Base-by-base conservation (phyloP, 306 rosid species). In the Carpinus viminea region DNA sequence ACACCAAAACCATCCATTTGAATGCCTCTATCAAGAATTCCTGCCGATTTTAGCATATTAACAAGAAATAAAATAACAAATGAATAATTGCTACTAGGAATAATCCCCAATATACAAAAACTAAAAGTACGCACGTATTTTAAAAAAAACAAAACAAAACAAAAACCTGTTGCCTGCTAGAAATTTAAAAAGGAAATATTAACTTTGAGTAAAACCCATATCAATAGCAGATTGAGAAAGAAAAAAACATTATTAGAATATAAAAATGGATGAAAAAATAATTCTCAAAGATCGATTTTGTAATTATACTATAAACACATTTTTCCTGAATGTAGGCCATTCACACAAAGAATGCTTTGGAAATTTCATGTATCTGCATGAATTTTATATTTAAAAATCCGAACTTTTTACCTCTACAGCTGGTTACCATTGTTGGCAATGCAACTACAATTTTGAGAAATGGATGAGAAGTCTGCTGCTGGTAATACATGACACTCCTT, bases 1-100 rank as follows among this genome's bases (percentile, higher is more conserved):
- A 83, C 84, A 62, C 98, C 98, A 79, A 92, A 74, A 53, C 98
- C 97, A 78, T 87, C 95, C 86, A 95, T 90, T 68, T 90, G 97
- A 79, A 95, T 91, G 57, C 98, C 98, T 81, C 88, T 90, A 61
- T 95, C 98, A 84, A 95, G 98, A 86, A 95, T 92, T 60, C 98
- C 98, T 95, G 88, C 76, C 86, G 80, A 31, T 80, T 79, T 65
- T 36, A 75, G 72, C 48, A 80, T 77, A 72, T 73, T 43, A 45
- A 73, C 76, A 57, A 74, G 78, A 80, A 68, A 74, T 34, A 75
- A 75, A 56, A 74, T 52, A 46, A 78, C 43, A 26, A 26, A 31
- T 16, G 36, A 79, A 54, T 51, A 72, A 66, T 51, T 15, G 43
- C 81, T 48, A 20, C n/a, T 46, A 55, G 74, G 47, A 61, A 76